Evolutionary conservation across 192 early-diverging fungal species (phyloP), one percentile per base, ranked within the genome.

Genomic region (Backusella macrospora): DNA sequence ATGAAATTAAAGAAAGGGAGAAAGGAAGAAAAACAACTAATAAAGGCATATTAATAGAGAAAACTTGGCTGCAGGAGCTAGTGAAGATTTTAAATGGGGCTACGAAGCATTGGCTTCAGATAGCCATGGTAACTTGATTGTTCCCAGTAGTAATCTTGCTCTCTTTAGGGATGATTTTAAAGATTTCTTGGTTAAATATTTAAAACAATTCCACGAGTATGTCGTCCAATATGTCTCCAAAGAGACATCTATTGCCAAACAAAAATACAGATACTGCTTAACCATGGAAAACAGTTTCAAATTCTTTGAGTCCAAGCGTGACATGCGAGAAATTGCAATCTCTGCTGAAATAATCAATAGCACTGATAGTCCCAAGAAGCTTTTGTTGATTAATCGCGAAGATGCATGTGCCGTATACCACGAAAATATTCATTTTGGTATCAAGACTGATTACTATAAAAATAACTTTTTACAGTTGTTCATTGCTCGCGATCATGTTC

Each of bases 381-480:
- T 84, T 6, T 72, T 79, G 59, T 62, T 84, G 5, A 84, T 79
- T 62, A 77, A 78, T 12, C 80, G 81, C 29, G 80, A 81, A 4
- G 80, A 81, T 62, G 83, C 83, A 44, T 76, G 78, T 6, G 83
- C 83, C 0, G 42, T 84, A 4, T 82, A 84, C 71, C 80, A 78
- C 37, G 80, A 86, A 55, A 77, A 78, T 39, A 76, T 10, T 14
- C 12, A 68, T 29, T 68, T 45, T 47, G 16, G 42, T 0, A 15
- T 21, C 0, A 15, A 29, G 15, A 18, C 67, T 0, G 42, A 59
- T 1, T 59, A 15, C 0, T 23, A 68, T 8, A 68, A 21, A 29
- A 47, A 43, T 16, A 38, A 15, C 42, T 44, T 68, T 15, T 47
- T 68, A 29, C 67, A 47, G 14, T 12, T 68, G 9, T 44, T 46